phyloP scores from a whole-genome alignment of 2,329 filamentous ascomycete species.

The Aspergillus sp. region DNA sequence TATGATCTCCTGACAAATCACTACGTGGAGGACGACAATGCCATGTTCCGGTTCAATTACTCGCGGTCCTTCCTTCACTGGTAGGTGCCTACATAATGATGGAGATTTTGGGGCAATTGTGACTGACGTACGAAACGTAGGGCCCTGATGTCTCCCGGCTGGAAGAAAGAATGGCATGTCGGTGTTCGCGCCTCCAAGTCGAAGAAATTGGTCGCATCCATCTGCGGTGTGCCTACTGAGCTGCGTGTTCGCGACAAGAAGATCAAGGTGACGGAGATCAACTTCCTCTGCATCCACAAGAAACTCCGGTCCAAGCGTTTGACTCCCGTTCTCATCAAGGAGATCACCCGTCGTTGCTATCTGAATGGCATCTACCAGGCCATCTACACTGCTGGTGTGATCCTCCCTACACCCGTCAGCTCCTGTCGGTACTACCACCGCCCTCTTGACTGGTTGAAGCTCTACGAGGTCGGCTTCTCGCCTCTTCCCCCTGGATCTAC shows the following conservation, averaged over 20 bases:
- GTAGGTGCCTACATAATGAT: conserved; percentile 41
- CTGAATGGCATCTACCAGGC: conserved; percentile 84
- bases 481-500: conserved; percentile 80
- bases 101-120: neutral
- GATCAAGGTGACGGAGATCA: conserved; percentile 83
- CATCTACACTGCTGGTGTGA: conserved; percentile 88
- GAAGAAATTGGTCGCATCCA: conserved; percentile 87
- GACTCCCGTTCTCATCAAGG: conserved; percentile 91
- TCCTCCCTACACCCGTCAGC: conserved; percentile 86
- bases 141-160: conserved; percentile 91
- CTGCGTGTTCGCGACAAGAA: conserved; percentile 73
- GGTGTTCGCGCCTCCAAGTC: conserved; percentile 82
- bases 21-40: conserved; percentile 95
- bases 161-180: conserved; percentile 91
- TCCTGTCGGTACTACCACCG: conserved; percentile 96
- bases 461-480: conserved; percentile 92
- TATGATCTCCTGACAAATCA: conserved; percentile 88
- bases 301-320: conserved; percentile 91
- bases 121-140: conserved; percentile 38
- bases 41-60: conserved; percentile 98
- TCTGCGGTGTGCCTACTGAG: conserved; percentile 84
- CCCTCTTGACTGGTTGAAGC: conserved; percentile 89
- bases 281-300: conserved; percentile 98
- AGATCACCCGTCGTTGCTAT: conserved; percentile 91
- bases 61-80: conserved; percentile 83